Evolutionary conservation across 2,329 filamentous ascomycete genomes (phyloP).

Genomic region (Zymoseptoria ardabiliae): DNA sequence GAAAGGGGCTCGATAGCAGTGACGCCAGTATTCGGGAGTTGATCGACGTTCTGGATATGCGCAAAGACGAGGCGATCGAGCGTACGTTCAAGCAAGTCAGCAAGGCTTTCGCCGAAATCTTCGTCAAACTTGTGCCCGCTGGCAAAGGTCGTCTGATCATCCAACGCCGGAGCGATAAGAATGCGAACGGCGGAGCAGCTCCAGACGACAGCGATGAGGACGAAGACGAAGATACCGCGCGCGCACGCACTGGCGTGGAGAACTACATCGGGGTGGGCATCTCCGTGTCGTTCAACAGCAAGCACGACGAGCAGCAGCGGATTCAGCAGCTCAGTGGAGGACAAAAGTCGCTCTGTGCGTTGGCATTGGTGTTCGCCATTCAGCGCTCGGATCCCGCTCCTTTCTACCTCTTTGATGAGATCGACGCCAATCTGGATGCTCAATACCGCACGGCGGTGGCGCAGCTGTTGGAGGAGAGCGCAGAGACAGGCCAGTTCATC

Average conservation of each 20-base stretch:
- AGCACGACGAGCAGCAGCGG: slow-evolving; percentile 94
- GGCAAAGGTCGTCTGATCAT: slow-evolving; percentile 89
- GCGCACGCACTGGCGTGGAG: slow-evolving; percentile 55
- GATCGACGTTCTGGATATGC: slow-evolving; percentile 83
- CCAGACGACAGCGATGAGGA: slow-evolving; percentile 37
- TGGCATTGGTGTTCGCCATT: slow-evolving; percentile 98
- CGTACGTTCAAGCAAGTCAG: slow-evolving; percentile 98
- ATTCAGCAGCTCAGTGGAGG: slow-evolving; percentile 96
- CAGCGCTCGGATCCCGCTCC: slow-evolving; percentile 95
- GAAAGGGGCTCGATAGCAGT: slow-evolving; percentile 78
- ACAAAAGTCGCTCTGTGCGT: slow-evolving; percentile 88
- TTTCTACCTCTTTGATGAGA: slow-evolving; percentile 98
- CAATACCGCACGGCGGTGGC: slow-evolving; percentile 97
- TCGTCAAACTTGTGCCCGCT: slow-evolving; percentile 89
- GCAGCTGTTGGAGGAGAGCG: slow-evolving; percentile 62
- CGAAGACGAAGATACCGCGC: slow-evolving; percentile 51
- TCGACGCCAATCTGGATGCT: slow-evolving; percentile 94
- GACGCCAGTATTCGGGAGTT: slow-evolving; percentile 85
- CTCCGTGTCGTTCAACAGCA: slow-evolving; percentile 96
- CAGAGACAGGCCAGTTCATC: slow-evolving; percentile 69
- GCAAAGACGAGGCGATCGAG: slow-evolving; percentile 96
- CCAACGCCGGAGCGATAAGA: slow-evolving; percentile 76
- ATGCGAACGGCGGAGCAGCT: slow-evolving; percentile 45
- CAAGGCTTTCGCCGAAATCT: slow-evolving; percentile 84
- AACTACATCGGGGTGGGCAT: slow-evolving; percentile 96